These are phyloP conservation scores for Chernovozyma sophiae-reginae DNA, from an alignment of 1,139 yeast species.

Conservation along the genomic window DNA sequence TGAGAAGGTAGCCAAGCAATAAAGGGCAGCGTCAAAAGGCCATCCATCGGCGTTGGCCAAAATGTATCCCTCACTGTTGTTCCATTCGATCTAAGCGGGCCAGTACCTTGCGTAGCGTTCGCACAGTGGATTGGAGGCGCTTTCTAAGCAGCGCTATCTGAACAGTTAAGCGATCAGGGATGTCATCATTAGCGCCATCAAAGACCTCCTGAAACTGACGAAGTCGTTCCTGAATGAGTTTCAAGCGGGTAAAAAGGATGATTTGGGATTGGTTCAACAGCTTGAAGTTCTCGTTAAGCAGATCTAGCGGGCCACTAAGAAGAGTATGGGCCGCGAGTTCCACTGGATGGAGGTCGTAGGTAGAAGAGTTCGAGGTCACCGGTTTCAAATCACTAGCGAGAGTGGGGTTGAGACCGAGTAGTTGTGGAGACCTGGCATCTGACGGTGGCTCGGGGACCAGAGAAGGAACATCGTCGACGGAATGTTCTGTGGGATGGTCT, in stretches of 20 bases:
- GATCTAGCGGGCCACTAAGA: slow-evolving; percentile 51
- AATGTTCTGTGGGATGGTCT: no score
- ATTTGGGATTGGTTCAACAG: slow-evolving; percentile 55
- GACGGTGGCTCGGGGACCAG: no score
- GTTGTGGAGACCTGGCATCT: background rate
- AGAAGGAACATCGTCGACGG: no score
- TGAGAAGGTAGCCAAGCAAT: no score
- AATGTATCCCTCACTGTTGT: no score
- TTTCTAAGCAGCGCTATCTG: no score
- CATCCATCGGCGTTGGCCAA: no score
- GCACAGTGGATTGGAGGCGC: slow-evolving; percentile 27
- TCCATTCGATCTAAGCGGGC: slow-evolving; percentile 18
- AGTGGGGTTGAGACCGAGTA: background rate
- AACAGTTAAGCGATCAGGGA: no score
- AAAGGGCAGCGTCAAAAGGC: no score
- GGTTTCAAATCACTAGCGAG: background rate
- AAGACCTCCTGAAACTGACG: slow-evolving; percentile 18
- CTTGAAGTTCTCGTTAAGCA: slow-evolving; percentile 47
- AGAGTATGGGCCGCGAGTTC: slow-evolving; percentile 55
- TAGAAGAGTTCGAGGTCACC: slow-evolving; percentile 4
- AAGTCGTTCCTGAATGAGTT: slow-evolving; percentile 37
- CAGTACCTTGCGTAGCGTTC: slow-evolving; percentile 34
- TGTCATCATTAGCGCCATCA: slow-evolving; percentile 16
- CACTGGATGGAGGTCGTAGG: slow-evolving; percentile 44
- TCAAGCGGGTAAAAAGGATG: slow-evolving; percentile 47